Base-by-base conservation (phyloP, 345 rosid species). In the Adansonia digitata region DNA sequence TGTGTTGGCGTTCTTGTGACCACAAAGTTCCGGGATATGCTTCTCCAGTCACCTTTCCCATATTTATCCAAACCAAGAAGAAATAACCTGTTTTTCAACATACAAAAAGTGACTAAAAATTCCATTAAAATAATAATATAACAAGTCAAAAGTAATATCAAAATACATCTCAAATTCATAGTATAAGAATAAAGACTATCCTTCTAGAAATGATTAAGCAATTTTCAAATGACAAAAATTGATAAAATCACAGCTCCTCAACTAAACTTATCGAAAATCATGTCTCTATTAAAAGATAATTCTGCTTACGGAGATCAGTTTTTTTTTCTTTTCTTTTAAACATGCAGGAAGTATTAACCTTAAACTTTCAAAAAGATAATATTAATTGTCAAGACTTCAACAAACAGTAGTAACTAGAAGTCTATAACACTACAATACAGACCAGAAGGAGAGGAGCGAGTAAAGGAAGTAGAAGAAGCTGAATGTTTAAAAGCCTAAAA, bases 21-120 rank as follows among this genome's bases (percentile, higher is more conserved):
- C 46, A 94, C 98, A 83, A 85, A 94, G 83, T 92, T 91, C 15
- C 98, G 88, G 13, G 98, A 94, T 77, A 94, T 94, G 80, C 98
- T 94, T 73, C 98, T 90, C 97, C 98, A 94, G 61, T 94, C 97
- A 31, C 98, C 98, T 85, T 92, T 94, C 75, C 98, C 98, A 22
- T 92, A 94, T 79, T 92, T 92, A 22, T 94, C 97, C 90, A 94
- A 86, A 79, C 97, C 98, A 37, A 91, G 95, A 81, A 94, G 97
- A 87, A 94, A 94, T 81, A 92, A 89, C 88, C 98, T 94, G 87
- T 53, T 74, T 31, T 24, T 26, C 75, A 72, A 77, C 73, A 40
- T n/a, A 75, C 1, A 29, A 77, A 75, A 31, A 57, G 45, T 20
- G 62, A 73, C 61, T 42, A 74, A 29, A 70, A 24, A 37, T 27